Evolutionary conservation across 148 eudicot genomes (phyloP), one percentile per base, ranked within the genome.

Genomic region (Silene uniflora): DNA sequence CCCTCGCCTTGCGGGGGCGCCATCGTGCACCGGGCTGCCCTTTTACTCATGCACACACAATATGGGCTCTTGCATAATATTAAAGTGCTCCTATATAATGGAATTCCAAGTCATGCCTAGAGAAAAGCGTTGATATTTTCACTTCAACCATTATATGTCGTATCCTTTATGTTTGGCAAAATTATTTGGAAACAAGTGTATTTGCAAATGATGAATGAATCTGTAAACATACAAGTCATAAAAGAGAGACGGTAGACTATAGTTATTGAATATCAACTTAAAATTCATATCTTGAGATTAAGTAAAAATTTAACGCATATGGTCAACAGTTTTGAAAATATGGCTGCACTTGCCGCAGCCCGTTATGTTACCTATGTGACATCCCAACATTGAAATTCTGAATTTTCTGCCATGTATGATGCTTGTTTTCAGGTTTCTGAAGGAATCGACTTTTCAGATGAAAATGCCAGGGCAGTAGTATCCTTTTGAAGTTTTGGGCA

Each of bases 371-470:
- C 17, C 9, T 52, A 12, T 3, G 17, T 52, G 56, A 52, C 10
- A 52, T 52, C 18, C 16, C 56, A 52, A 52, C 56, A 52, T 52
- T 66, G 18, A 65, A 21, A 52, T 35, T 32, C 23, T 76, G 54
- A 58, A 32, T 67, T 21, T 39, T 66, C 27, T 19, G 18, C 25
- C 1, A 25, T 70, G 62, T 60, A 47, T 67, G 66, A 19, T 67
- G 52, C 14, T n/a, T 23, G 27, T 62, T 52, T 81, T 73, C 87
- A 95, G 99, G 97, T 92, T 61, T 95, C 99, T 73, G 99, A 95
- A 86, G 99, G 99, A 80, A 89, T 95, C 49, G 99, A 95, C 78
- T 95, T 95, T 84, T 89, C 99, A 32, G 98, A 95, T 84, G 97
- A 95, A 22, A 83, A 92, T 85, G 99, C 98, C 75, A 85, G 99